These are phyloP conservation scores for Cordyceps militaris DNA, from an alignment of 2,329 filamentous ascomycete genomes.

Conservation along the genomic window DNA sequence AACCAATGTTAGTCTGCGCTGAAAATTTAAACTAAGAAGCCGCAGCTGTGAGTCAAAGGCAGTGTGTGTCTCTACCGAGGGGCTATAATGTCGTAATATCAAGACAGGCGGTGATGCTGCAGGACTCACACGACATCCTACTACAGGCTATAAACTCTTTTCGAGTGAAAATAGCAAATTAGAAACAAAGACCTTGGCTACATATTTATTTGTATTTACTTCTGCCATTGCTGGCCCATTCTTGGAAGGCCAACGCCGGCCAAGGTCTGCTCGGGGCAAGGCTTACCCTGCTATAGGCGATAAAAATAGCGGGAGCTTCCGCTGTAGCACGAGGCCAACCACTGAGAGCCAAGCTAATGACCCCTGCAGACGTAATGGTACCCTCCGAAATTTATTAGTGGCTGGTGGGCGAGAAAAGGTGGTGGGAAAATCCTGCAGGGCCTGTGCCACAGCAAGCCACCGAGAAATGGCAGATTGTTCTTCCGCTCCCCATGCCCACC, in stretches of 20 bases:
- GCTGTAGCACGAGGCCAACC: conserved; percentile 4
- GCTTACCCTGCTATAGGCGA: too few relatives aligned
- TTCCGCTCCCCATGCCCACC: conserved; percentile 19
- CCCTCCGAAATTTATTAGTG: not conserved
- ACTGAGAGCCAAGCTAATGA: conserved; percentile 9
- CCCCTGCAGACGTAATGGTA: conserved; percentile 6
- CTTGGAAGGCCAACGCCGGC: too few relatives aligned
- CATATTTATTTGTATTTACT: too few relatives aligned
- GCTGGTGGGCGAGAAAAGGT: not conserved
- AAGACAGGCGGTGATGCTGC: not conserved
- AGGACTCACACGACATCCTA: not conserved
- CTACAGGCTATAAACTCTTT: too few relatives aligned
- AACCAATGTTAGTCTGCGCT: too few relatives aligned
- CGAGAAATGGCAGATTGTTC: conserved; percentile 14
- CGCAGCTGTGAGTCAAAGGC: conserved; percentile 2
- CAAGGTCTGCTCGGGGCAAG: too few relatives aligned
- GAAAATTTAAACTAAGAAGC: not conserved
- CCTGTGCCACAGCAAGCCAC: conserved; percentile 4
- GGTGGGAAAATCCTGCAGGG: not conserved
- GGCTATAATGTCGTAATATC: not conserved
- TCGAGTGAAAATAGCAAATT: too few relatives aligned
- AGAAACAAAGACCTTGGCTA: too few relatives aligned
- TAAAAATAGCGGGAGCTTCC: conserved; percentile 10
- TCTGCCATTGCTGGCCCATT: too few relatives aligned
- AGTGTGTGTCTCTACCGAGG: conserved; percentile 7